Conservation (phyloP, 2,329 filamentous ascomycete genomes). For the Ascosphaera apis region DNA sequence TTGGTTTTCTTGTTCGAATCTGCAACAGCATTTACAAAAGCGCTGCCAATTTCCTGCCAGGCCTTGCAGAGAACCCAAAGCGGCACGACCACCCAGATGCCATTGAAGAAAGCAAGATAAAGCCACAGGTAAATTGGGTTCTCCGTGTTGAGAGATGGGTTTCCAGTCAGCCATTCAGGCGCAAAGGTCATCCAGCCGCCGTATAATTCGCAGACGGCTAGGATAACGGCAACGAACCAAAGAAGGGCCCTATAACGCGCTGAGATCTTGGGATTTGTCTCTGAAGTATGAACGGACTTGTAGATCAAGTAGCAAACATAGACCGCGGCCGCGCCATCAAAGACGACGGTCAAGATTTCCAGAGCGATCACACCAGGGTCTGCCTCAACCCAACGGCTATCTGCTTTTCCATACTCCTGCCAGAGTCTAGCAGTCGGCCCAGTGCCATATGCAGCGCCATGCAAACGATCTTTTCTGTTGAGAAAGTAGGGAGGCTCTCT, state of each 20-base stretch:
- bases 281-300: constrained; percentile 9
- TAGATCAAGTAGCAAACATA: constrained; percentile 32
- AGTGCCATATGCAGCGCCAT: constrained; percentile 34
- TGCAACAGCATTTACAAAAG: constrained; percentile 13
- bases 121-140: constrained; percentile 41
- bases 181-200: constrained; percentile 42
- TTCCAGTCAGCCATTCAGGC: constrained; percentile 40
- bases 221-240: constrained; percentile 33
- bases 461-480: constrained; percentile 28
- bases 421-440: constrained; percentile 32
- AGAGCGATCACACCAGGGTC: constrained; percentile 36
- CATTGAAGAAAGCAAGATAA: constrained; percentile 42
- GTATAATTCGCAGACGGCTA: constrained; percentile 42
- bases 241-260: constrained; percentile 15
- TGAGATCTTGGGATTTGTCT: constrained; percentile 9
- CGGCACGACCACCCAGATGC: constrained; percentile 37
- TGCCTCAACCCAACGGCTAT: constrained; percentile 34
- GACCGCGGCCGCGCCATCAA: constrained; percentile 33
- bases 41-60: constrained; percentile 20
- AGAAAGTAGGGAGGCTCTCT: constrained; percentile 25
- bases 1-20: constrained; percentile 1
- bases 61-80: constrained; percentile 32
- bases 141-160: constrained; percentile 31
- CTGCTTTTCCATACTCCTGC: constrained; percentile 44
- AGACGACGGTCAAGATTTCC: constrained; percentile 36